Conservation (phyloP, 164 flowering plant species). For the Macadamia tetraphylla region DNA sequence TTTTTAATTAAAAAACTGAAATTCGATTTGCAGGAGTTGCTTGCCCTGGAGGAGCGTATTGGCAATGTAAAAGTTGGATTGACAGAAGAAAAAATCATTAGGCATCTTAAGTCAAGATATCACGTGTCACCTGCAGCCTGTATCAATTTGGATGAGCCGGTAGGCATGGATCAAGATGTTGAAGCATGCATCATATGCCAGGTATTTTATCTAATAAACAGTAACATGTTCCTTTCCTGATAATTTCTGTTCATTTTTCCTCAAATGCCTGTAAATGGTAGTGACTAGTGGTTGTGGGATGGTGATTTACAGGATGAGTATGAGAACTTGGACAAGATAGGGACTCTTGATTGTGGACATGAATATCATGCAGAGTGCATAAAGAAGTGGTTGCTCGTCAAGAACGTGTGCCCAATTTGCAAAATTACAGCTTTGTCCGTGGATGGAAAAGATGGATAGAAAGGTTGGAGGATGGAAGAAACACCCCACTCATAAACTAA, state of each 20-base stretch:
- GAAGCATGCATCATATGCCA: constrained; percentile 62
- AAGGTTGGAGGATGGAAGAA: not conserved
- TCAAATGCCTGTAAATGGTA: not conserved
- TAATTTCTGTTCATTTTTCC: too few relatives aligned
- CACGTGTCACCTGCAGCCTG: constrained; percentile 22
- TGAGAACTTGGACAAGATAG: constrained; percentile 12
- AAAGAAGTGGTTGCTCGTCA: constrained; percentile 18
- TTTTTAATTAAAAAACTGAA: not conserved
- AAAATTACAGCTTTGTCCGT: constrained; percentile 11
- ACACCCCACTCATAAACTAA: too few relatives aligned
- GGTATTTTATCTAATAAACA: constrained; percentile 26
- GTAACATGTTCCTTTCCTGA: too few relatives aligned
- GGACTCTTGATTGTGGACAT: constrained; percentile 22
- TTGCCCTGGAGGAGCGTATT: constrained; percentile 56
- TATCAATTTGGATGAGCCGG: constrained; percentile 31
- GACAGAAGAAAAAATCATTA: constrained; percentile 35
- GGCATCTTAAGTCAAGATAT: constrained; percentile 33
- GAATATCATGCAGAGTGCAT: constrained; percentile 22
- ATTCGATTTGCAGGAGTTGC: constrained; percentile 45
- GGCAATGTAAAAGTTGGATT: constrained; percentile 55
- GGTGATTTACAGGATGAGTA: constrained; percentile 14
- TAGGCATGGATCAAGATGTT: constrained; percentile 24
- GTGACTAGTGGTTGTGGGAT: not conserved
- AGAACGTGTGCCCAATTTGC: constrained; percentile 22
- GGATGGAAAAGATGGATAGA: not conserved